These are phyloP conservation scores for Pleurotus citrinopileatus DNA, from an alignment of 768 basidiomycete genomes.

Conservation along the genomic window DNA sequence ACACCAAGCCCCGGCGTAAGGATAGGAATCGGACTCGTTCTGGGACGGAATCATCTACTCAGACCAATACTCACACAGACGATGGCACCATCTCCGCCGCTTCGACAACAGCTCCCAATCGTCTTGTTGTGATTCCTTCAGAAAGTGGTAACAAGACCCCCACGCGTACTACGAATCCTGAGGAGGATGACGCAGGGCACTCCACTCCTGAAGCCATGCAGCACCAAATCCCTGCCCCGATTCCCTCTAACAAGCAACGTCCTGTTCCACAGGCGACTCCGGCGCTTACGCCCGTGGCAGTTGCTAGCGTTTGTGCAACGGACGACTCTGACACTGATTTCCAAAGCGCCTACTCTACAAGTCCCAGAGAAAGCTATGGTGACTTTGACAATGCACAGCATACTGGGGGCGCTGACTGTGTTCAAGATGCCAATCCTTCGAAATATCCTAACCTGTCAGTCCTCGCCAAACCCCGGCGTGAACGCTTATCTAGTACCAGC, in stretches of 20 bases:
- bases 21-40: constrained; percentile 50
- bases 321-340: constrained; percentile 86
- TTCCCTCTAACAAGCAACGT: not conserved
- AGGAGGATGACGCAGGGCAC: constrained; percentile 31
- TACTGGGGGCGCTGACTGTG: constrained; percentile 23
- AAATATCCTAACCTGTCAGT: constrained; percentile 17
- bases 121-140: constrained; percentile 24
- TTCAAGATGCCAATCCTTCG: constrained; percentile 11
- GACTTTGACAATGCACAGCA: constrained; percentile 37
- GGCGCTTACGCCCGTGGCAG: constrained; percentile 27
- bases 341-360: constrained; percentile 81
- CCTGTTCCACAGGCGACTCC: constrained; percentile 31
- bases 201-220: constrained; percentile 1
- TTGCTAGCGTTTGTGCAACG: constrained; percentile 33
- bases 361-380: constrained; percentile 66
- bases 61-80: constrained; percentile 27
- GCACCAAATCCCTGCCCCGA: not conserved
- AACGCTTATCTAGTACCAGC: constrained; percentile 61
- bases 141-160: constrained; percentile 38
- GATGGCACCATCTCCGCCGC: constrained; percentile 26
- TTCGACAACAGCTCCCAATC: constrained; percentile 20
- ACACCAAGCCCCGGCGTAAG: constrained; percentile 39
- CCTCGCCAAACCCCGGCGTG: constrained; percentile 37
- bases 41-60: constrained; percentile 62
- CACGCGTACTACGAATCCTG: constrained; percentile 38